Base-by-base conservation (phyloP, 2,329 filamentous ascomycete species). In the Nothopassalora personata region DNA sequence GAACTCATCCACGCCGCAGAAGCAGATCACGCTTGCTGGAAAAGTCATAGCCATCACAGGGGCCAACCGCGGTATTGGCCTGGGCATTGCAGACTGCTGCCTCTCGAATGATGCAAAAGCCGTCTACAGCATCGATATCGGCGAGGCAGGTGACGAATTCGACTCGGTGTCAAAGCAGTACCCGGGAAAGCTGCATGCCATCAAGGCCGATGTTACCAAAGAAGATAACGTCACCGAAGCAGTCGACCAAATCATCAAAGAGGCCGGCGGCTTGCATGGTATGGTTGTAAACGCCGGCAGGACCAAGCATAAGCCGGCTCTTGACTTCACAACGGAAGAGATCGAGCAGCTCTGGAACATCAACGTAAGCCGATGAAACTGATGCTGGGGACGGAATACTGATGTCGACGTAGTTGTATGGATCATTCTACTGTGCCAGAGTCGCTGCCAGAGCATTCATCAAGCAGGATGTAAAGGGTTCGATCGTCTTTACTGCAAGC, bases 351-450 rank as follows among this genome's bases (percentile, higher is more conserved):
- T 71, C 1, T 71, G 69, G 62, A 60, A 66, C 23, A 57, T 71
- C 34, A 79, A 80, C 31, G 65, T 80, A 11, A 76, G 77, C 0
- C 71, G 76, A 0, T 81, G 78, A 63, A 79, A 75, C 64, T 74
- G 73, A 23, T 23, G 23, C 23, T 23, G 23, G 23, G 23, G 23
- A 23, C 23, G 23, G 23, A 23, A 23, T 23, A 23, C 23, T 23
- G 23, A 23, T 23, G 23, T 23, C 23, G 23, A 23, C 23, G 34
- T 77, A 80, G 43, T 60, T 80, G 11, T 78, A 76, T 61, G 76
- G 77, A 0, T 71, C 76, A 0, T 80, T 79, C 60, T 78, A 75
- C 63, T 73, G 72, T 7, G 77, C 77, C 1, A 66, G 73, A 5
- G 73, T 71, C 1, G 76, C 77, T 1, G 77, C 77, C 3, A 65